These are phyloP conservation scores for Ramaria sp. DNA, from an alignment of 768 basidiomycete genomes.

Conservation along the genomic window DNA sequence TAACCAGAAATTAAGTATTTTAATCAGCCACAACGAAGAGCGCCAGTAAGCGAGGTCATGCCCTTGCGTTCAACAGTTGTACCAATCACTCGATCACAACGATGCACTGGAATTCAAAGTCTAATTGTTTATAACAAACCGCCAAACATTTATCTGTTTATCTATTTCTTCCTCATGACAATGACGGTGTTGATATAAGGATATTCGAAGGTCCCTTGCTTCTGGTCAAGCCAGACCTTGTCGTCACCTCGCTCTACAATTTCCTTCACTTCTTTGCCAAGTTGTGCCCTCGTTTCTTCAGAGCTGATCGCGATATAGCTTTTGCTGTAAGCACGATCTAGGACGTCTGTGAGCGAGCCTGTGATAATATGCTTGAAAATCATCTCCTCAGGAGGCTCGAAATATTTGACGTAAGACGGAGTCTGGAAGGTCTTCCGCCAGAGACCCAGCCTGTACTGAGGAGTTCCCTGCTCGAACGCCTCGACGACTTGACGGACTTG, in stretches of 20 bases:
- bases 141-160: not conserved
- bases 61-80: too few relatives aligned
- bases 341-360: constrained; percentile 42
- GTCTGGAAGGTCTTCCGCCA: constrained; percentile 70
- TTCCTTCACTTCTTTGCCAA: constrained; percentile 38
- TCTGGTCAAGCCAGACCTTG: constrained; percentile 67
- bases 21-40: too few relatives aligned
- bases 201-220: constrained; percentile 65
- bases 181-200: constrained; percentile 65
- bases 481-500: constrained; percentile 63
- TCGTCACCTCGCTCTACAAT: constrained; percentile 53
- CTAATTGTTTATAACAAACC: not conserved
- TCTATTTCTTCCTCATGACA: constrained; percentile 29
- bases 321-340: constrained; percentile 70
- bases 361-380: constrained; percentile 42
- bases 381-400: constrained; percentile 51
- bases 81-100: too few relatives aligned
- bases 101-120: too few relatives aligned
- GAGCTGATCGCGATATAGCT: constrained; percentile 68
- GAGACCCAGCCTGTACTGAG: constrained; percentile 68
- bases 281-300: constrained; percentile 43
- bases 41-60: too few relatives aligned
- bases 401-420: constrained; percentile 44
- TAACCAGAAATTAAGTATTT: too few relatives aligned
- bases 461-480: constrained; percentile 56